phyloP scores from a whole-genome alignment of 1,284 basidiomycete species.

The Agaricales sp. region DNA sequence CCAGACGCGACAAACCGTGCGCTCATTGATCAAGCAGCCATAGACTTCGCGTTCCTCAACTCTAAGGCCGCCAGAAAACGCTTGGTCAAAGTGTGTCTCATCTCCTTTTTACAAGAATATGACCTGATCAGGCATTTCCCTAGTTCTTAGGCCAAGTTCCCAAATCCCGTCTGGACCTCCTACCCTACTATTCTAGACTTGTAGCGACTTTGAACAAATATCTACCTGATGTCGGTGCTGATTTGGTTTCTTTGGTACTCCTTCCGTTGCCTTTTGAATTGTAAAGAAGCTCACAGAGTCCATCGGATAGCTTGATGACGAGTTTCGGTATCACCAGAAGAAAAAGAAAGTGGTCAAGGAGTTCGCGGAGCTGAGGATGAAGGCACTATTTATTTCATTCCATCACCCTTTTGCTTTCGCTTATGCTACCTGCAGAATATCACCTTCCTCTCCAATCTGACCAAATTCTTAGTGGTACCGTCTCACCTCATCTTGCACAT shows the following conservation, averaged over 20 bases:
- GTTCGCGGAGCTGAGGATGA: constrained; percentile 74
- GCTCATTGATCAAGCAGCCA: constrained; percentile 87
- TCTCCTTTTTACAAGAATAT: constrained; percentile 4
- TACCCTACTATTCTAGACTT: constrained; percentile 90
- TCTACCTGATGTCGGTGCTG: constrained; percentile 88
- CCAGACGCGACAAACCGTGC: constrained; percentile 91
- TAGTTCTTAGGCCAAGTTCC: constrained; percentile 83
- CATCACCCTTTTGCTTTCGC: constrained; percentile 2
- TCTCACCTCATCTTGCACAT: constrained; percentile 89
- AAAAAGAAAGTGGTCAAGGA: constrained; percentile 91
- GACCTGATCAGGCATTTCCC: constrained; percentile 6
- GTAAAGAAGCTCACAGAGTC: constrained; percentile 1
- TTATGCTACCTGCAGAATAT: constrained; percentile 56
- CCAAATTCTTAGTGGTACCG: constrained; percentile 93
- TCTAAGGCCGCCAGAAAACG: constrained; percentile 91
- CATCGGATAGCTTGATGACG: constrained; percentile 75
- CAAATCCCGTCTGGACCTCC: constrained; percentile 81
- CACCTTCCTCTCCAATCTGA: constrained; percentile 83
- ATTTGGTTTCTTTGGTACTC: constrained; percentile 72
- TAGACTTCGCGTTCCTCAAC: constrained; percentile 95
- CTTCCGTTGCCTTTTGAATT: constrained; percentile 2
- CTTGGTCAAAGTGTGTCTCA: constrained; percentile 68
- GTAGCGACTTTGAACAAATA: constrained; percentile 84
- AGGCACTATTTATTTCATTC: constrained; percentile 35
- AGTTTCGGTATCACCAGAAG: constrained; percentile 92